Evolutionary conservation across 2,329 filamentous ascomycete species (phyloP), one percentile per base, ranked within the genome.

Genomic region (Ceratocystiopsis brevicomis): DNA sequence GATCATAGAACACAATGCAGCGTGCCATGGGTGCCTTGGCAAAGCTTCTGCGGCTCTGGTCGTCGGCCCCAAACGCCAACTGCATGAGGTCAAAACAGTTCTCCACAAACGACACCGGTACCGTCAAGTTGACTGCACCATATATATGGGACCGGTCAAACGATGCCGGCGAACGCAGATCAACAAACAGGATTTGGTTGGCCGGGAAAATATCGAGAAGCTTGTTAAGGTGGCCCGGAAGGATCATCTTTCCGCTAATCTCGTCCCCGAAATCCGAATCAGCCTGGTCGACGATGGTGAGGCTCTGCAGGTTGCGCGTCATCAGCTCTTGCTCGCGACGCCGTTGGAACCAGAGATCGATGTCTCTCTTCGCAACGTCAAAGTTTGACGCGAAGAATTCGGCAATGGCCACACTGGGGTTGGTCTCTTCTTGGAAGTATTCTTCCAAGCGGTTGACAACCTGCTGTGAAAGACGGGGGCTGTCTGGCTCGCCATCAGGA

Each of bases 321-420:
- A 67, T 62, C 16, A 60, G 55, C 47, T 71, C 67, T 40, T 63
- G 63, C 41, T 71, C 63, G 30, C 67, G 62, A 17, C 68, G 65
- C 46, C 71, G 66, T 46, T 68, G 63, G 51, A 72, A 73, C 70
- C 70, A 74, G 19, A 53, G 35, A 45, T 50, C 62, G 25, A 74
- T 61, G 48, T 72, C 66, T 40, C 59, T 56, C 3, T 63, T 60
- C 44, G 72, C 67, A 19, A 71, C 64, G 14, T 67, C 66, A 3
- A 73, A 54, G 37, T 67, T 73, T 0, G 69, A 73, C 11, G 70
- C 68, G 37, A 72, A 57, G 51, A 71, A 67, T 37, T 68, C 68
- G 34, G 64, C 65, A 37, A 69, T 63, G 1, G 62, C 65, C 39
- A 68, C 60, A 37, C 60, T 69, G 2, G 70, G 69, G 1, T 63